Evolutionary conservation across 768 basidiomycete genomes (phyloP), one percentile per base, ranked within the genome.

Genomic region (Mycena chlorophos): DNA sequence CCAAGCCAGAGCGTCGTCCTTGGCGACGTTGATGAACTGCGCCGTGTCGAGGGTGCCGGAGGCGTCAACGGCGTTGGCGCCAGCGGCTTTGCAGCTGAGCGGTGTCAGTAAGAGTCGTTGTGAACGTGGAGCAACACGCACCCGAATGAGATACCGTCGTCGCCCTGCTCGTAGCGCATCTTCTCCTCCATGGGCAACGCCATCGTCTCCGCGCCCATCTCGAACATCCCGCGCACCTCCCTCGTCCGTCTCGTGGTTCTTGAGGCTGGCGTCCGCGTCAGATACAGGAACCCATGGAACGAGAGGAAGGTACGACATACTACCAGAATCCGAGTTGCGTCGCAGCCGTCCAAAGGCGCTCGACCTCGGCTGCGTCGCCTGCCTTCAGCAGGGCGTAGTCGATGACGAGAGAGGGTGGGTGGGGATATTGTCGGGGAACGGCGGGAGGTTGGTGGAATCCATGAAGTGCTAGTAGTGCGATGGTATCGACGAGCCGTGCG

Each of bases 321-420:
- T 79, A 80, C 75, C 78, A 81, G 62, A 80, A 81, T 5, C 80
- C 78, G n/a, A 77, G 66, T 27, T 68, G 64, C 0, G 73, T 78
- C 29, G 72, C 75, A 1, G 78, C 78, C 19, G 66, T 59, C 73
- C 74, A 79, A 4, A 81, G 69, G 22, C 54, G 64, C 22, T 75
- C 70, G 16, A 73, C 66, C 63, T 80, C 78, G 12, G 60, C 42
- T n/a, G 60, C 34, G 52, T 77, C 69, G 4, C 72, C 67, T 1
- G 66, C 66, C 19, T 64, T 58, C 40, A 80, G 55, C 30, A 72
- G 69, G 25, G 54, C 54, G 52, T 75, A 80, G 68, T 80, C 78
- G 37, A 80, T 65, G 31, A 79, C 68, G 26, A 76, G 65, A 81
- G 67, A 1, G 76, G 73, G 51, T 76, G 75, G 17, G 70, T 72